Evolutionary conservation across 192 early-diverging fungal species (phyloP).

Genomic region (Coemansia sp.): DNA sequence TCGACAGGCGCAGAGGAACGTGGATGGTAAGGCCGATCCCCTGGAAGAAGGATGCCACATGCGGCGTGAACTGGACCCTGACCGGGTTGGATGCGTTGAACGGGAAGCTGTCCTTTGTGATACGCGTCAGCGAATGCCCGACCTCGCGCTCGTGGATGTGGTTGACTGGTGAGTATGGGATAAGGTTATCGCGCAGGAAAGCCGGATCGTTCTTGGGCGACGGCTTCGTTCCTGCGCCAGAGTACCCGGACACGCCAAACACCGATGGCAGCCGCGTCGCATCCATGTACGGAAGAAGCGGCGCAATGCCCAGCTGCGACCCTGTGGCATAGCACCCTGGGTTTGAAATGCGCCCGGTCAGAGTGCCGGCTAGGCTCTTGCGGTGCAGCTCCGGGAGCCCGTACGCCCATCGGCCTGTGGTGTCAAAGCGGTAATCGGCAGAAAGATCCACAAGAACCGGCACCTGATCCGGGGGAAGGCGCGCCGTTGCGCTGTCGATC

Average conservation of each 20-base stretch:
- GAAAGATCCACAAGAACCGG: slow-evolving; percentile 84
- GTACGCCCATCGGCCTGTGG: slow-evolving; percentile 79
- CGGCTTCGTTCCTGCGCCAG: slow-evolving; percentile 97
- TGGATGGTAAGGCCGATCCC: slow-evolving; percentile 91
- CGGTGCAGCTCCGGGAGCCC: slow-evolving; percentile 87
- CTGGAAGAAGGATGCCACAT: slow-evolving; percentile 92
- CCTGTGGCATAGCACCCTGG: slow-evolving; percentile 99
- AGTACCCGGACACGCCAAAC: slow-evolving; percentile 97
- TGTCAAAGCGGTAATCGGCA: slow-evolving; percentile 90
- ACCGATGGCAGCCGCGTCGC: slow-evolving; percentile 67
- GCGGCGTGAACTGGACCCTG: slow-evolving; percentile 81
- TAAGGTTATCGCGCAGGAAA: slow-evolving; percentile 85
- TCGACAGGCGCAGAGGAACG: slow-evolving; percentile 77
- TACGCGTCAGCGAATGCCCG: slow-evolving; percentile 66
- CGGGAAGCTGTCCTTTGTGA: slow-evolving; percentile 4
- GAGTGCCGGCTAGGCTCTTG: slow-evolving; percentile 48
- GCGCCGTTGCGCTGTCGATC: slow-evolving; percentile 58
- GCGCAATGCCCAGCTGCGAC: slow-evolving; percentile 86
- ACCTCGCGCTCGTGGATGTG: slow-evolving; percentile 98
- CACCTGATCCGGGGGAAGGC: slow-evolving; percentile 53
- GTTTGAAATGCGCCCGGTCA: slow-evolving; percentile 81
- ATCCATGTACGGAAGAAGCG: slow-evolving; percentile 72
- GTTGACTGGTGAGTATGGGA: slow-evolving; percentile 89
- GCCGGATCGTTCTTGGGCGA: slow-evolving; percentile 93
- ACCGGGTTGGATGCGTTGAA: slow-evolving; percentile 32